Evolutionary conservation across 306 rosid genomes (phyloP).

Genomic region (Adenanthera pavonina): DNA sequence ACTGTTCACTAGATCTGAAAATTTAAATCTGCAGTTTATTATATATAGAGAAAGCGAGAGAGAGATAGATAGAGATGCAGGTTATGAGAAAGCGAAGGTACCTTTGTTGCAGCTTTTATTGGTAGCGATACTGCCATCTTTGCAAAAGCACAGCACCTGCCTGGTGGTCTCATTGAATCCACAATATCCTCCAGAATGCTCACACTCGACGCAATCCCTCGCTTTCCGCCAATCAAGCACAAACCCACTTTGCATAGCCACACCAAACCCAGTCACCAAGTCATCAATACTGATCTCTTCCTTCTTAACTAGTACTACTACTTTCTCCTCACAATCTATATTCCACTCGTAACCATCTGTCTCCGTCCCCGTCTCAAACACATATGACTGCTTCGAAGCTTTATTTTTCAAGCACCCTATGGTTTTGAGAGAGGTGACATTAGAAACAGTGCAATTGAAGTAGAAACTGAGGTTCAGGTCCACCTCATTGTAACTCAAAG

Average conservation of each 20-base stretch:
- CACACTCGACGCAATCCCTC: constrained; percentile 41
- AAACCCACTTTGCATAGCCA: constrained; percentile 48
- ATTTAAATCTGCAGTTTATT: background rate
- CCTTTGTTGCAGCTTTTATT: constrained; percentile 46
- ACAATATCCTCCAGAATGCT: constrained; percentile 42
- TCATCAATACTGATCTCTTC: constrained; percentile 17
- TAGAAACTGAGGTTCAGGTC: constrained; percentile 50
- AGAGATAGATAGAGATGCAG: background rate
- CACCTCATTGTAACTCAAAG: constrained; percentile 23
- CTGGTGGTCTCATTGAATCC: background rate
- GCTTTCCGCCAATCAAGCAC: constrained; percentile 45
- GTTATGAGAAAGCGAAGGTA: constrained; percentile 14
- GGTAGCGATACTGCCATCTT: constrained; percentile 34
- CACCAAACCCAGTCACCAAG: constrained; percentile 44
- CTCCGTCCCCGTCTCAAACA: constrained; percentile 18
- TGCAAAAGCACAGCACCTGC: constrained; percentile 38
- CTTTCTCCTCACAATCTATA: constrained; percentile 36
- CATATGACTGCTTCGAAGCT: constrained; percentile 34
- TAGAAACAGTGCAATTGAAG: constrained; percentile 48
- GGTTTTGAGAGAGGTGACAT: background rate
- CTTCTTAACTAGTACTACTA: constrained; percentile 40
- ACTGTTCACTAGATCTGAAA: background rate
- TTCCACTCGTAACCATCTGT: background rate
- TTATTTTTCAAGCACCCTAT: constrained; percentile 38
- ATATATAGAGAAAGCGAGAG: background rate